Evolutionary conservation across 495 filamentous ascomycete species (phyloP).

Genomic region (Daldinia grandis): DNA sequence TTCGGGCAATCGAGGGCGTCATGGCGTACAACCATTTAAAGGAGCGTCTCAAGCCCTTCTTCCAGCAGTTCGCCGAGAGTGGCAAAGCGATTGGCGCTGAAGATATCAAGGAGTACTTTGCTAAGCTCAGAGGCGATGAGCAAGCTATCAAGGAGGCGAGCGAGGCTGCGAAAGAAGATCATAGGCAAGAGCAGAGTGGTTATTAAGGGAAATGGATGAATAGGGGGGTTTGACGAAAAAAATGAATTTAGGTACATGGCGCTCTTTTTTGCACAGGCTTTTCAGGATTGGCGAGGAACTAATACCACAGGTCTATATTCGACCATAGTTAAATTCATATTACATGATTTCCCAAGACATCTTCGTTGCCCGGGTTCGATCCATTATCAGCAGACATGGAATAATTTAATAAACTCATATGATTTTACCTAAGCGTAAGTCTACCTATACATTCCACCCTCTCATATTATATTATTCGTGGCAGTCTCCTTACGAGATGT

Average conservation of each 20-base stretch:
- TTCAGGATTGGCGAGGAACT: constrained; percentile 6
- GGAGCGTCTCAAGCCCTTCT: constrained; percentile 90
- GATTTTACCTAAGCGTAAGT: neutral
- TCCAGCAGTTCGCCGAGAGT: constrained; percentile 91
- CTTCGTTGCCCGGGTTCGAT: neutral
- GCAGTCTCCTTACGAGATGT: neutral
- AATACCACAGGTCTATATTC: constrained; percentile 28
- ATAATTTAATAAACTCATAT: neutral
- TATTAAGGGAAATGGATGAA: constrained; percentile 46
- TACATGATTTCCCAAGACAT: constrained; percentile 6
- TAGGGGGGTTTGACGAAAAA: neutral
- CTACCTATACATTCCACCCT: neutral
- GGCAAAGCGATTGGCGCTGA: constrained; percentile 86
- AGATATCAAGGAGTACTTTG: constrained; percentile 96
- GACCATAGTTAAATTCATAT: constrained; percentile 16
- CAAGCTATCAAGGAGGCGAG: constrained; percentile 59
- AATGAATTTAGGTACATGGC: neutral
- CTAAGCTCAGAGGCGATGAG: constrained; percentile 88
- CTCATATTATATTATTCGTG: neutral
- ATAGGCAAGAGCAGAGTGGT: constrained; percentile 68
- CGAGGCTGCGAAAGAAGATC: constrained; percentile 55
- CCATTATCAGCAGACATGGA: neutral
- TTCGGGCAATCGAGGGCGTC: constrained; percentile 92
- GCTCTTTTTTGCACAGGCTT: neutral
- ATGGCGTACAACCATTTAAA: constrained; percentile 97